Conservation (phyloP, 768 basidiomycete genomes). For the Pleurotus tuoliensis region DNA sequence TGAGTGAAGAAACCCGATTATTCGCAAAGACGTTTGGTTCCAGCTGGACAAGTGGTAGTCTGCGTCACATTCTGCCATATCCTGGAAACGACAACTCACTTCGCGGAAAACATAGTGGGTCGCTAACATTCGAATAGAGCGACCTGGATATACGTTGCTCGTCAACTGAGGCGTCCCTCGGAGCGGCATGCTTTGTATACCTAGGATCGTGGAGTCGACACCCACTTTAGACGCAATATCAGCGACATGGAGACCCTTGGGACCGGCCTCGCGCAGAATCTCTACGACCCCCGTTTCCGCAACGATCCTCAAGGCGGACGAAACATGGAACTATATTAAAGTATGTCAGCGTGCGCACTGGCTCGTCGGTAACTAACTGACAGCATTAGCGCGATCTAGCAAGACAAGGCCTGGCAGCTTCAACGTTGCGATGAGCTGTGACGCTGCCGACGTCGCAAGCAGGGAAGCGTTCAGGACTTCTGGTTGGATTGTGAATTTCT, state of each 20-base stretch:
- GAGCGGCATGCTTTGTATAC: too few relatives aligned
- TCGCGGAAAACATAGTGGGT: too few relatives aligned
- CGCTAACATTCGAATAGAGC: too few relatives aligned
- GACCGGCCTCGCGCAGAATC: conserved; percentile 24
- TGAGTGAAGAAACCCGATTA: too few relatives aligned
- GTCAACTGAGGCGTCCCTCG: too few relatives aligned
- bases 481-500: conserved; percentile 6
- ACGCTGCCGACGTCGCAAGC: conserved; percentile 13
- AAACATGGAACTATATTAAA: conserved; percentile 13
- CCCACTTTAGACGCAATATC: conserved; percentile 22
- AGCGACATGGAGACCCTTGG: conserved; percentile 23
- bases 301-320: conserved; percentile 15
- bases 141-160: too few relatives aligned
- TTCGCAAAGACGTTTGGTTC: too few relatives aligned
- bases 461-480: conserved; percentile 9
- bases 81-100: too few relatives aligned
- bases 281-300: conserved; percentile 17
- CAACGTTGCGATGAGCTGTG: conserved; percentile 14
- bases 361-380: neutral
- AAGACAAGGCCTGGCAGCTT: conserved; percentile 4
- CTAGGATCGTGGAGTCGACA: conserved; percentile 16
- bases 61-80: too few relatives aligned
- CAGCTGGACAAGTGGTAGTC: too few relatives aligned
- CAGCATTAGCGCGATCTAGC: conserved; percentile 9
- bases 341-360: too few relatives aligned